Percentiles rank a stretch among this genome's conserved stretches.
phyloP scores from a whole-genome alignment of 1,284 basidiomycete species.

The Microstroma glucosiphilum region DNA sequence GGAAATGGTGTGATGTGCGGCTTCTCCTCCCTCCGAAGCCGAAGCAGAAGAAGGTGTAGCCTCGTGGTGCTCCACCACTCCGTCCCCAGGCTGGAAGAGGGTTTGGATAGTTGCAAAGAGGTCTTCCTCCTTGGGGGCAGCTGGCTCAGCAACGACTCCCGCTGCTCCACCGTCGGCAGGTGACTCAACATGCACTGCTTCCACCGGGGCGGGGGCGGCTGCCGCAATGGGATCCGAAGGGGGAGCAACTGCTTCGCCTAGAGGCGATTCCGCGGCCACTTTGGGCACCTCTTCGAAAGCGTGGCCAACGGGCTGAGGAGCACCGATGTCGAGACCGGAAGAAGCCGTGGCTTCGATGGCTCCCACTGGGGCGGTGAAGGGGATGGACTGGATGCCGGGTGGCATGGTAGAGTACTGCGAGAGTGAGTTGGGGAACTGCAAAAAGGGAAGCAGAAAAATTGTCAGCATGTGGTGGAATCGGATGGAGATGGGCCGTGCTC shows the following conservation, averaged over 20 bases:
- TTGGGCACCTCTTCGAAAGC: constrained; percentile 17
- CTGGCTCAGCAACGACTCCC: constrained; percentile 6
- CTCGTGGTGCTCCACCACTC: neutral
- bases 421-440: constrained; percentile 21
- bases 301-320: constrained; percentile 15
- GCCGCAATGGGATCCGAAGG: neutral
- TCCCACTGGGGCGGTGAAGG: neutral
- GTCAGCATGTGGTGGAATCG: neutral
- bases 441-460: neutral
- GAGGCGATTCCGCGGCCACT: constrained; percentile 9
- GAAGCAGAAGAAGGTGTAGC: neutral
- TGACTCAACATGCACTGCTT: constrained; percentile 4
- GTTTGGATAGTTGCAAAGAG: neutral
- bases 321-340: neutral
- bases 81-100: neutral
- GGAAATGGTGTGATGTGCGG: neutral
- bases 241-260: neutral
- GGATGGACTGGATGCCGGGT: constrained; percentile 22
- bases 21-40: neutral
- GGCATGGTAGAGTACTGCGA: constrained; percentile 28
- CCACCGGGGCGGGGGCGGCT: constrained; percentile 3
- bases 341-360: neutral
- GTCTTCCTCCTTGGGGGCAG: neutral
- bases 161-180: constrained; percentile 1
- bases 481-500: too few relatives aligned